Base-by-base conservation (phyloP, 257 asterid species). In the Mentha longifolia region DNA sequence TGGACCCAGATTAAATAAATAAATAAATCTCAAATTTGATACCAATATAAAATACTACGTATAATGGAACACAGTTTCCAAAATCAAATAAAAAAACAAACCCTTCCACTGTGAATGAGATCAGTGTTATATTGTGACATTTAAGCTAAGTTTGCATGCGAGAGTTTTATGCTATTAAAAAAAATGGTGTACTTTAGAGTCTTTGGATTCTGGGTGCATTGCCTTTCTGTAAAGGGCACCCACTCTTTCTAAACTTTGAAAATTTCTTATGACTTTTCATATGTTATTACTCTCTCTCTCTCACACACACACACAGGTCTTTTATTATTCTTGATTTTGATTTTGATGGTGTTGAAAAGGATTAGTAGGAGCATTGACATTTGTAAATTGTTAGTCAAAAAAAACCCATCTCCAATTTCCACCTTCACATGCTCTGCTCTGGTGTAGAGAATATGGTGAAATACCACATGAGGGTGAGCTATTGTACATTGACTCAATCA, bases 161-260 rank as follows among this genome's bases (percentile, higher is more conserved):
- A 77, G 70, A 80, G 65, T 50, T 30, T 58, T 42, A 70, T 56
- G n/a, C 0, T 2, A 28, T 28, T 1, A 1, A 70, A 65, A 55
- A 39, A 37, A 7, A 50, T 2, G 22, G 25, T 54, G 2, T 22
- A 28, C 57, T 35, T 65, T 76, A 14, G 12, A 57, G 51, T 41
- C 72, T 30, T 70, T 45, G 79, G 78, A 76, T 81, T 77, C 73
- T 74, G 69, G 70, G 73, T 70, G 80, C 56, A 57, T 66, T 59
- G 67, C 70, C 63, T 39, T 66, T 77, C 68, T 80, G 73, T 31
- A 72, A 80, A 63, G 55, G 10, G 37, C 79, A 74, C 74, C 74
- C 74, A 31, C 70, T 61, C 52, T 16, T 72, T 67, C 52, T 39
- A 61, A 60, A 42, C 56, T 68, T 57, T 20, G 50, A 75, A 49